Conservation (phyloP, 176 grass and related monocot genomes). For the Zea luxurians region DNA sequence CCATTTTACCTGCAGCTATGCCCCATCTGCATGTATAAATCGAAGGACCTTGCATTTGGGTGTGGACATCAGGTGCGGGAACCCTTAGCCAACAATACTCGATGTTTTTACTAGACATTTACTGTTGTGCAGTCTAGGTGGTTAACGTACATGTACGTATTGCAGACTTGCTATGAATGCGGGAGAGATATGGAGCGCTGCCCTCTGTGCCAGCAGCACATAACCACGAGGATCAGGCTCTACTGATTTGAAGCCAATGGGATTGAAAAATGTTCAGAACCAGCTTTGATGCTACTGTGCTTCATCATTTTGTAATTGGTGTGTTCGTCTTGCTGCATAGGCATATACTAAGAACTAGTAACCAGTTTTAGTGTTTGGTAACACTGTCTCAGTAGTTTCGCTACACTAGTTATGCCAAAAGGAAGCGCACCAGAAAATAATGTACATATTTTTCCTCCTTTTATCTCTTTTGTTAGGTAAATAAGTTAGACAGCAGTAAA, state of each 20-base stretch:
- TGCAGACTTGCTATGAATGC: slow-evolving; percentile 87
- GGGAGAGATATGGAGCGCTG: slow-evolving; percentile 67
- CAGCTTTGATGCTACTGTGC: background rate
- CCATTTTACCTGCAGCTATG: slow-evolving; percentile 56
- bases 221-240: slow-evolving; percentile 87
- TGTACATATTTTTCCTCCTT: slow-evolving; percentile 22
- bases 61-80: slow-evolving; percentile 89
- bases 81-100: slow-evolving; percentile 4
- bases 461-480: slow-evolving; percentile 17
- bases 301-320: slow-evolving; percentile 14
- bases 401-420: background rate
- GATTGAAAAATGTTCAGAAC: slow-evolving; percentile 18
- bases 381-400: background rate
- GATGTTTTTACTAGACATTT: background rate
- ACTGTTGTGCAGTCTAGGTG: background rate
- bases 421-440: slow-evolving; percentile 24
- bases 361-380: background rate
- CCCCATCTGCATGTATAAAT: slow-evolving; percentile 86
- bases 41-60: slow-evolving; percentile 94
- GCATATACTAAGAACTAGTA: too few species aligned
- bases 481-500: slow-evolving; percentile 23
- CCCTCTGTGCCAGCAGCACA: slow-evolving; percentile 75
- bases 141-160: slow-evolving; percentile 21
- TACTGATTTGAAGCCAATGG: slow-evolving; percentile 55
- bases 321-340: too few species aligned